A percentile compares a stretch with the other conserved stretches of the same genome.
These are phyloP conservation scores for Eremochloa ophiuroides DNA, from an alignment of 176 grass and related monocot species.

Conservation along the genomic window DNA sequence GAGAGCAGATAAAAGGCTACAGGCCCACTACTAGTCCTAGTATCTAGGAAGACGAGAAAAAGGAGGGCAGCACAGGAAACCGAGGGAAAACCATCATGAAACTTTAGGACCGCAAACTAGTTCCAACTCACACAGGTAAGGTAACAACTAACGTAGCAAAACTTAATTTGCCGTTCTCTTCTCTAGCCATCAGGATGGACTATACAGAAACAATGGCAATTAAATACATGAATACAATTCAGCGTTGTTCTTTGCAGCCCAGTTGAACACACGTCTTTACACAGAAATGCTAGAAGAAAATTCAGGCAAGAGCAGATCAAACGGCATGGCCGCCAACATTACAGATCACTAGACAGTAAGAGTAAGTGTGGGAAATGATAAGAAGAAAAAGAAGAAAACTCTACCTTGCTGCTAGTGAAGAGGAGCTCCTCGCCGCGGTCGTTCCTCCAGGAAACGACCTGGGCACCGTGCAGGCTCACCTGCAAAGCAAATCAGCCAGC, in stretches of 20 bases:
- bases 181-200: background rate
- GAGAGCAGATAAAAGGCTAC: background rate
- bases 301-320: background rate
- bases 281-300: background rate
- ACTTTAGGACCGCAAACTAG: background rate
- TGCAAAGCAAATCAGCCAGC: slow-evolving; percentile 19
- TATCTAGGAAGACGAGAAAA: background rate
- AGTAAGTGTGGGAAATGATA: background rate
- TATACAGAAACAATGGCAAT: background rate
- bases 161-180: background rate
- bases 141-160: background rate
- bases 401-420: slow-evolving; percentile 98
- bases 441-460: slow-evolving; percentile 92
- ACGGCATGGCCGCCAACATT: background rate
- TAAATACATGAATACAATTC: background rate
- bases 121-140: background rate
- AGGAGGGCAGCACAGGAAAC: background rate
- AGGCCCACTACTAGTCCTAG: background rate
- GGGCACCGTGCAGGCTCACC: slow-evolving; percentile 94
- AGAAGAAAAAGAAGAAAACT: background rate
- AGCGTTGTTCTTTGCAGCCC: background rate
- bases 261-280: background rate
- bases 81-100: slow-evolving; percentile 4
- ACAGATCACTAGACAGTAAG: background rate
- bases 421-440: slow-evolving; percentile 87